These are phyloP conservation scores for Musa balbisiana DNA, from an alignment of 202 grass and related monocot genomes.

Conservation along the genomic window DNA sequence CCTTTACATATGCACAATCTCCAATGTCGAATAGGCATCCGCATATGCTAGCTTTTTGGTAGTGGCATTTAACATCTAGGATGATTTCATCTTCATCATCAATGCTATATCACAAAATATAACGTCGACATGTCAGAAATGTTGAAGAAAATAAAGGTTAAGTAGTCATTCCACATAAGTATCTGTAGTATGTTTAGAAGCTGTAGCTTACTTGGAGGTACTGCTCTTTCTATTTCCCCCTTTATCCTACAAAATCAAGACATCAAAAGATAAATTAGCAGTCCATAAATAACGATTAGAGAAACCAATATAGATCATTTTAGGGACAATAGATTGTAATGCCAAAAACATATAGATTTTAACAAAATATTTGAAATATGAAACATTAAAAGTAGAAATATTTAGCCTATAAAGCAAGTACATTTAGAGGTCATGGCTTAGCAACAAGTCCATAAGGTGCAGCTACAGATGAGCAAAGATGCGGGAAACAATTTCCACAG, in stretches of 20 bases:
- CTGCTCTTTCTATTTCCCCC: slow-evolving; percentile 27
- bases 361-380: no score
- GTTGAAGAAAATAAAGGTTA: background rate
- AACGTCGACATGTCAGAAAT: background rate
- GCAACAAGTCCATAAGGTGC: background rate
- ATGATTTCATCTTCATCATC: slow-evolving; percentile 34
- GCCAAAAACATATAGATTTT: no score
- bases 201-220: slow-evolving; percentile 40
- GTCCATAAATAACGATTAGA: no score
- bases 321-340: no score
- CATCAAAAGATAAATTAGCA: slow-evolving; percentile 28
- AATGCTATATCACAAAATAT: slow-evolving; percentile 37
- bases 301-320: no score
- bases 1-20: slow-evolving; percentile 88
- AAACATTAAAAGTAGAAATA: no score
- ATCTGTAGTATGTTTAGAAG: slow-evolving; percentile 16
- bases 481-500: no score
- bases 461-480: background rate
- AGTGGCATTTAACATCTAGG: slow-evolving; percentile 76
- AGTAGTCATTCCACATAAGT: background rate
- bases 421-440: no score
- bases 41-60: slow-evolving; percentile 54
- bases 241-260: slow-evolving; percentile 58
- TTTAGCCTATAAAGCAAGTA: no score
- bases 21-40: slow-evolving; percentile 56